phyloP scores from a whole-genome alignment of 257 asterid species.

The Plantago major region DNA sequence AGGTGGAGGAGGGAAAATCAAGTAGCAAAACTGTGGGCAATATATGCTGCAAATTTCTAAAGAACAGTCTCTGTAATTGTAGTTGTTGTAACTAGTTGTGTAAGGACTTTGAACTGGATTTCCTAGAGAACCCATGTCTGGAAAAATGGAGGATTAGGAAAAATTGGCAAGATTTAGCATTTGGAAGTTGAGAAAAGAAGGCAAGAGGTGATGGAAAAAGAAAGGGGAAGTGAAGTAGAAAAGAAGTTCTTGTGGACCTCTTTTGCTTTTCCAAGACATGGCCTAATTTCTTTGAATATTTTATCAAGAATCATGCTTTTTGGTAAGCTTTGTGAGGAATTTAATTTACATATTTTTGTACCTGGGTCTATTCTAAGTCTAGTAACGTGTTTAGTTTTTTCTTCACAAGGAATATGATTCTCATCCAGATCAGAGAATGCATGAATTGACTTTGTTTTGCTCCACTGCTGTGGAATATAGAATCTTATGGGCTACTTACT shows the following conservation, averaged over 20 bases:
- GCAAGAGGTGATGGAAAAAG: neutral
- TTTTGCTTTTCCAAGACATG: constrained; percentile 24
- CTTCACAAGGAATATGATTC: constrained; percentile 12
- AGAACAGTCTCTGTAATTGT: constrained; percentile 60
- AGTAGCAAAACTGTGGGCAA: constrained; percentile 83
- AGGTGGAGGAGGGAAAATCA: constrained; percentile 78
- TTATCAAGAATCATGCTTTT: constrained; percentile 25
- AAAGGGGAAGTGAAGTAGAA: constrained; percentile 1
- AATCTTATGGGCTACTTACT: too few species aligned
- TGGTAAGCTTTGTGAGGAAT: neutral
- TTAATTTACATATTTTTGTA: constrained; percentile 4
- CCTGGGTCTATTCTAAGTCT: neutral
- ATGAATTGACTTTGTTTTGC: constrained; percentile 1
- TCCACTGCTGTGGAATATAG: too few species aligned
- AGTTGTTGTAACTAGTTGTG: constrained; percentile 35
- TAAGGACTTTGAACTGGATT: constrained; percentile 37
- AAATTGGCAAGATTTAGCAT: neutral
- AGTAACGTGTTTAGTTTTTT: neutral
- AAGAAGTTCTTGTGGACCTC: constrained; percentile 3
- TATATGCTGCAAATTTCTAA: constrained; percentile 69
- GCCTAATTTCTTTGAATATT: constrained; percentile 9
- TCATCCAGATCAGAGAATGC: neutral
- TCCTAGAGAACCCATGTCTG: constrained; percentile 49
- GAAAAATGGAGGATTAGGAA: neutral
- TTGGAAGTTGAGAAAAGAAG: constrained; percentile 19